Conservation (phyloP, 2,329 filamentous ascomycete species). For the Penicillium sp. region DNA sequence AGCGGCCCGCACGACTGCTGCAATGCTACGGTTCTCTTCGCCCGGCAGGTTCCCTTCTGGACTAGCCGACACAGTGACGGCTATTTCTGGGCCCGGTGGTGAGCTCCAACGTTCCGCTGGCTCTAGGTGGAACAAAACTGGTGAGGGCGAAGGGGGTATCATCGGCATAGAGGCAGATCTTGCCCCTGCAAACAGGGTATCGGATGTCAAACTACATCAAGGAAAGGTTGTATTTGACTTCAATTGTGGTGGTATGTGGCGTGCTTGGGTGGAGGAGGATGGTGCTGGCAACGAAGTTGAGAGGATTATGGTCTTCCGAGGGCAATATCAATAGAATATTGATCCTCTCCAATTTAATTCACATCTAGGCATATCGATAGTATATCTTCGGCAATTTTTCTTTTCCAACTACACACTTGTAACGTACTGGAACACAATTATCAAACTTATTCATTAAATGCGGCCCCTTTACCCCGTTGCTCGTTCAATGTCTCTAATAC, state of each 20-base stretch:
- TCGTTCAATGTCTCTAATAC: too few species aligned
- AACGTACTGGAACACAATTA: too few species aligned
- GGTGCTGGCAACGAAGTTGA: constrained; percentile 32
- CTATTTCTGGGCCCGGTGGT: constrained; percentile 67
- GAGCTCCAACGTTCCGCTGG: constrained; percentile 73
- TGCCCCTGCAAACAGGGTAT: constrained; percentile 53
- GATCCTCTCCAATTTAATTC: too few species aligned
- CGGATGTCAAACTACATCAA: constrained; percentile 30
- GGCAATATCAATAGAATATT: constrained; percentile 30
- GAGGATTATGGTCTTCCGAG: constrained; percentile 45
- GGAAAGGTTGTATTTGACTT: constrained; percentile 68
- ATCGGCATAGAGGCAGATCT: constrained; percentile 63
- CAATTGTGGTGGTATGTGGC: constrained; percentile 86
- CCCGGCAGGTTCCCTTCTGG: constrained; percentile 37
- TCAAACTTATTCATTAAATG: too few species aligned
- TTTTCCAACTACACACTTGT: too few species aligned
- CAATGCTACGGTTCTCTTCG: constrained; percentile 64
- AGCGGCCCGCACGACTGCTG: constrained; percentile 68
- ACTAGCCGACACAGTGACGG: constrained; percentile 58
- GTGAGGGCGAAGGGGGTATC: constrained; percentile 80
- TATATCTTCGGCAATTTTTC: neutral
- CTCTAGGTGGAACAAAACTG: constrained; percentile 66
- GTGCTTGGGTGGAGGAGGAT: constrained; percentile 61
- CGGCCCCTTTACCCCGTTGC: too few species aligned
- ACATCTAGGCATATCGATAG: neutral